These are phyloP conservation scores for Candida dajiaensis DNA, from an alignment of 805 yeast genomes.

Conservation along the genomic window DNA sequence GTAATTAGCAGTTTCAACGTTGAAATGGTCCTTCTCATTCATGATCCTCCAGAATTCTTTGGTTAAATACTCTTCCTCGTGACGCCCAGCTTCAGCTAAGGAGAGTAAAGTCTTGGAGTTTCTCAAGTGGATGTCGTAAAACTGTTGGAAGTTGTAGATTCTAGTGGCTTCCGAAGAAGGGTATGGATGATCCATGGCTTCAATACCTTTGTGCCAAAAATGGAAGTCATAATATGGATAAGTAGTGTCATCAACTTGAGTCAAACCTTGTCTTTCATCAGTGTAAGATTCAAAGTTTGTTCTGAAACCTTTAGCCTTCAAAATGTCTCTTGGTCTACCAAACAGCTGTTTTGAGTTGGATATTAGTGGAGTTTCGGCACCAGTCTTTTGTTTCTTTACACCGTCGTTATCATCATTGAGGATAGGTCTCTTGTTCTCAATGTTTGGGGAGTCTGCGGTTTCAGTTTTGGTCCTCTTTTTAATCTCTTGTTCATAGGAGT, in stretches of 20 bases:
- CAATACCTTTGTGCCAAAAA: conserved; percentile 37
- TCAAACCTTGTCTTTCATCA: conserved; percentile 35
- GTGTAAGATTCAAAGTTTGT: conserved; percentile 44
- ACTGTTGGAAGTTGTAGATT: conserved; percentile 49
- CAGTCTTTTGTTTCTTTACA: background rate
- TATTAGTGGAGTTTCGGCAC: conserved; percentile 30
- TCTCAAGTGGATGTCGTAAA: conserved; percentile 47
- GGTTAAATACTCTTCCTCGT: conserved; percentile 18
- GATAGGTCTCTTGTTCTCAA: conserved; percentile 10
- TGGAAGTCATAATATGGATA: conserved; percentile 37
- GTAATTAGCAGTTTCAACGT: conserved; percentile 31
- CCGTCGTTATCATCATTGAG: conserved; percentile 1
- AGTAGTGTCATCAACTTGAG: conserved; percentile 28
- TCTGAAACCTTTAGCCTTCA: conserved; percentile 45
- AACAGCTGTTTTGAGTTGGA: conserved; percentile 40
- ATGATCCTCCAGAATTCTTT: conserved; percentile 14
- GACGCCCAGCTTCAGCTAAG: conserved; percentile 8
- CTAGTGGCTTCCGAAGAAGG: conserved; percentile 40
- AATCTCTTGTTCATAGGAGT: conserved; percentile 23
- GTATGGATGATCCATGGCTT: conserved; percentile 33
- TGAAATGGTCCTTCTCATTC: conserved; percentile 29
- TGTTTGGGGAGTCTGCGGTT: conserved; percentile 5
- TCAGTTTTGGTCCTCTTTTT: background rate
- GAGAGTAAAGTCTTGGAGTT: conserved; percentile 24
- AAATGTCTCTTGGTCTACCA: conserved; percentile 39